phyloP scores from a whole-genome alignment of 1,284 basidiomycete species.

The Ustanciosporium gigantosporum region DNA sequence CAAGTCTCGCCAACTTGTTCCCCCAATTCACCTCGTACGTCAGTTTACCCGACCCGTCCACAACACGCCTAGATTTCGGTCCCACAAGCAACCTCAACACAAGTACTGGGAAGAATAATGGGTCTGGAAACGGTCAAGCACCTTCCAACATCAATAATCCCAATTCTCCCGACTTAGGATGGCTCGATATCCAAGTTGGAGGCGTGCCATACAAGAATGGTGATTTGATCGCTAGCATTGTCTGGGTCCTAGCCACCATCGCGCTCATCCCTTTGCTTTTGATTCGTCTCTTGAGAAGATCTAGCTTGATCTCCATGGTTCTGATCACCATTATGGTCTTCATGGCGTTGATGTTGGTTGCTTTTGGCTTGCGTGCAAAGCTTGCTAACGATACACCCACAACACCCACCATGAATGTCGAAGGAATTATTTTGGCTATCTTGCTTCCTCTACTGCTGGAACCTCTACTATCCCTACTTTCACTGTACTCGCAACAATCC shows the following conservation, averaged over 20 bases:
- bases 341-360: slow-evolving; percentile 29
- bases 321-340: slow-evolving; percentile 34
- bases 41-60: slow-evolving; percentile 8
- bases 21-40: slow-evolving; percentile 32
- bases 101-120: slow-evolving; percentile 1
- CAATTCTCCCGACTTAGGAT: slow-evolving; percentile 38
- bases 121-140: slow-evolving; percentile 37
- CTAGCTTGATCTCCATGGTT: slow-evolving; percentile 41
- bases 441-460: slow-evolving; percentile 39
- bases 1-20: slow-evolving; percentile 14
- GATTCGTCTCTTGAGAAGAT: slow-evolving; percentile 32
- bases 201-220: slow-evolving; percentile 45
- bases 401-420: slow-evolving; percentile 34
- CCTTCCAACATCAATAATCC: slow-evolving; percentile 40
- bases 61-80: slow-evolving; percentile 25
- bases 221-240: slow-evolving; percentile 37
- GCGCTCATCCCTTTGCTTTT: slow-evolving; percentile 37
- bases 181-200: slow-evolving; percentile 42
- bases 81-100: slow-evolving; percentile 30
- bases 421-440: slow-evolving; percentile 29
- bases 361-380: slow-evolving; percentile 35
- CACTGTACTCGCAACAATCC: slow-evolving; percentile 28
- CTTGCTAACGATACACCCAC: slow-evolving; percentile 22
- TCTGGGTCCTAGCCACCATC: slow-evolving; percentile 40
- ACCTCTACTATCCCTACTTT: slow-evolving; percentile 32